phyloP scores from a whole-genome alignment of 805 yeast species.

The Lipomyces lipofer region DNA sequence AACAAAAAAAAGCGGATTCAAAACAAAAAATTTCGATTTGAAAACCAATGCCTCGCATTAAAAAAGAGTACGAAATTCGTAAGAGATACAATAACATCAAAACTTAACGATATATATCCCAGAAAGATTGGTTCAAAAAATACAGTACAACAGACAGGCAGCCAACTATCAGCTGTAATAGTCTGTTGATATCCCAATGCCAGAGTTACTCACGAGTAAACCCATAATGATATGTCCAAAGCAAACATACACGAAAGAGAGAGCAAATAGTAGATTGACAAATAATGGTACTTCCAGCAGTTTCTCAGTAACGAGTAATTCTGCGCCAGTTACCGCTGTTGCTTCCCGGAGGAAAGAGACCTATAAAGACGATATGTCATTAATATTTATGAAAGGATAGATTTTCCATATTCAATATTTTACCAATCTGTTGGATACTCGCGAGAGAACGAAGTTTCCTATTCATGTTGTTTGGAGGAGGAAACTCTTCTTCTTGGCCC shows the following conservation, averaged over 20 bases:
- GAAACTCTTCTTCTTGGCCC: constrained; percentile 49
- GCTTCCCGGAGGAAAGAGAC: constrained; percentile 30
- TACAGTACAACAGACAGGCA: too few species aligned
- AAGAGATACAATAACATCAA: neutral
- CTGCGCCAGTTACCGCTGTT: constrained; percentile 29
- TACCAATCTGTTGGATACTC: constrained; percentile 39
- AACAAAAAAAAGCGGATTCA: neutral
- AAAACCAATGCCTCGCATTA: too few species aligned
- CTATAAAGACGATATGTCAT: neutral
- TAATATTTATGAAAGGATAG: neutral
- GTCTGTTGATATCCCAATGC: too few species aligned
- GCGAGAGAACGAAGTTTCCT: constrained; percentile 41
- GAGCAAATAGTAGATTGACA: neutral
- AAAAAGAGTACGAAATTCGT: neutral
- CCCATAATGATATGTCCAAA: neutral
- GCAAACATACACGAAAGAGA: neutral
- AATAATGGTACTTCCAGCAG: neutral
- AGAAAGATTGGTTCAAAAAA: too few species aligned
- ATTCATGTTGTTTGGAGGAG: constrained; percentile 41
- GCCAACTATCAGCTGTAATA: too few species aligned
- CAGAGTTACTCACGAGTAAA: too few species aligned
- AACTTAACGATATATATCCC: neutral
- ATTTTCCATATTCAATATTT: neutral
- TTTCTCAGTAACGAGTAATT: constrained; percentile 10
- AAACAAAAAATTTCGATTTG: neutral